Conservation (phyloP, 2,329 filamentous ascomycete genomes). For the Cladophialophora carrionii region DNA sequence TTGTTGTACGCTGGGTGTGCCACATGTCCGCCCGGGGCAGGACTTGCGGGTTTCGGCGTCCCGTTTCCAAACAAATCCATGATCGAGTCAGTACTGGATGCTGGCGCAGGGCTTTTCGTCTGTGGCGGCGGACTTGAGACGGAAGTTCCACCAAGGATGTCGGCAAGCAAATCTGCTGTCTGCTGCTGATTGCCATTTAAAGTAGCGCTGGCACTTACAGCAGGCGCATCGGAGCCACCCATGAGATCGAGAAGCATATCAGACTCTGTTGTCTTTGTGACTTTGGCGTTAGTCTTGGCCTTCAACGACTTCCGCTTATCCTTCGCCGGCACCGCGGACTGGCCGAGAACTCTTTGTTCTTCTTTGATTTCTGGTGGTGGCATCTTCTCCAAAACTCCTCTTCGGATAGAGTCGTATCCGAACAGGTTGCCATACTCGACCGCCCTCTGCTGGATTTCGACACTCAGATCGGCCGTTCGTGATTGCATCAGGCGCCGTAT, state of each 20-base stretch:
- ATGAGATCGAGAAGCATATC: constrained; percentile 91
- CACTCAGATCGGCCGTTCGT: constrained; percentile 83
- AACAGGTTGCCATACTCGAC: constrained; percentile 98
- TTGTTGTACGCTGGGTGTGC: constrained; percentile 79
- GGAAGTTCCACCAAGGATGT: constrained; percentile 77
- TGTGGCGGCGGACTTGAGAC: constrained; percentile 59
- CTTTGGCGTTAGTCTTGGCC: constrained; percentile 72
- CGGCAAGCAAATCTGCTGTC: constrained; percentile 84
- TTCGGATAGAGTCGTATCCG: constrained; percentile 79
- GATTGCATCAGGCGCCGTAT: constrained; percentile 75
- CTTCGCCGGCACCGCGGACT: constrained; percentile 63
- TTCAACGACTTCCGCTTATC: constrained; percentile 67
- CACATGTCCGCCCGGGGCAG: constrained; percentile 48
- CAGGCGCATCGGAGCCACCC: constrained; percentile 73
- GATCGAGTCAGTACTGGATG: constrained; percentile 70
- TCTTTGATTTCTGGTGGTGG: constrained; percentile 95
- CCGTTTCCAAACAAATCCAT: constrained; percentile 79
- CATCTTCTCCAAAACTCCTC: constrained; percentile 95
- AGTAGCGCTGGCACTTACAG: constrained; percentile 57
- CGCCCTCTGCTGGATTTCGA: constrained; percentile 93
- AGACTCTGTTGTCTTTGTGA: constrained; percentile 79
- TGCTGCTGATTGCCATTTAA: constrained; percentile 63
- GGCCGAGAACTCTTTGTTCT: constrained; percentile 85
- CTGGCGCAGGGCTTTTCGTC: constrained; percentile 56
- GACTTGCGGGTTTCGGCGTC: constrained; percentile 49